phyloP scores from a whole-genome alignment of 2,329 filamentous ascomycete genomes.

The Microcyclospora pomicola region DNA sequence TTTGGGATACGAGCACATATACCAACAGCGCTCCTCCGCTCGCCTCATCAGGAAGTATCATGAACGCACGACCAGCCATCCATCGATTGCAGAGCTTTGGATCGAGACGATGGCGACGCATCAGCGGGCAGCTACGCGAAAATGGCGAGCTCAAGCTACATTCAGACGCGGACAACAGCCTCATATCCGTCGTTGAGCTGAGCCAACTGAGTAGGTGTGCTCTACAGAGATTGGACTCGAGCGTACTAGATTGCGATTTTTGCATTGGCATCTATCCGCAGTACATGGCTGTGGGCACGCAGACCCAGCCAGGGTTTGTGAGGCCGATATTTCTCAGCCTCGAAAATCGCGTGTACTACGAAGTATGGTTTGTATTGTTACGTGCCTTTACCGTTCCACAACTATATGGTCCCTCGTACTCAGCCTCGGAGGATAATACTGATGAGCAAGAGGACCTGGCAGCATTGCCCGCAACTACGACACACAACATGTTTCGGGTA shows the following conservation, averaged over 20 bases:
- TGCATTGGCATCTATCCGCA: slow-evolving; percentile 94
- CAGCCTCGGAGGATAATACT: slow-evolving; percentile 24
- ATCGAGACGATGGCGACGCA: slow-evolving; percentile 63
- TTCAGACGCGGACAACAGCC: slow-evolving; percentile 66
- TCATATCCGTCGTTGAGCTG: slow-evolving; percentile 73
- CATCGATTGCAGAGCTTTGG: slow-evolving; percentile 43
- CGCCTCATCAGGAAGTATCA: slow-evolving; percentile 4
- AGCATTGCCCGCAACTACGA: slow-evolving; percentile 21
- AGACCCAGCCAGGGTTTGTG: slow-evolving; percentile 52
- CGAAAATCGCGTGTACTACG: slow-evolving; percentile 78
- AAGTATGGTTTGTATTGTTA: slow-evolving; percentile 91
- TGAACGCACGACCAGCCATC: slow-evolving; percentile 30
- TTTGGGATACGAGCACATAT: slow-evolving; percentile 65
- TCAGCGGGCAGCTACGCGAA: slow-evolving; percentile 87
- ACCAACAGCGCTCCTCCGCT: slow-evolving; percentile 24
- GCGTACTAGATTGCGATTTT: slow-evolving; percentile 82
- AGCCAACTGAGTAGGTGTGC: slow-evolving; percentile 80
- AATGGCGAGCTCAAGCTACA: slow-evolving; percentile 89
- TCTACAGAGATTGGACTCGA: slow-evolving; percentile 78
- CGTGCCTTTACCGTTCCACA: slow-evolving; percentile 87
- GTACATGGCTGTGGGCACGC: slow-evolving; percentile 62
- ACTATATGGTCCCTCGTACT: slow-evolving; percentile 54
- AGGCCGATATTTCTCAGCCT: slow-evolving; percentile 82
- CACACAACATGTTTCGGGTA: slow-evolving; percentile 51
- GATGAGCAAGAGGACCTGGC: slow-evolving; percentile 8